Base-by-base conservation (phyloP, 2,329 filamentous ascomycete genomes). In the Lachnellula arida region DNA sequence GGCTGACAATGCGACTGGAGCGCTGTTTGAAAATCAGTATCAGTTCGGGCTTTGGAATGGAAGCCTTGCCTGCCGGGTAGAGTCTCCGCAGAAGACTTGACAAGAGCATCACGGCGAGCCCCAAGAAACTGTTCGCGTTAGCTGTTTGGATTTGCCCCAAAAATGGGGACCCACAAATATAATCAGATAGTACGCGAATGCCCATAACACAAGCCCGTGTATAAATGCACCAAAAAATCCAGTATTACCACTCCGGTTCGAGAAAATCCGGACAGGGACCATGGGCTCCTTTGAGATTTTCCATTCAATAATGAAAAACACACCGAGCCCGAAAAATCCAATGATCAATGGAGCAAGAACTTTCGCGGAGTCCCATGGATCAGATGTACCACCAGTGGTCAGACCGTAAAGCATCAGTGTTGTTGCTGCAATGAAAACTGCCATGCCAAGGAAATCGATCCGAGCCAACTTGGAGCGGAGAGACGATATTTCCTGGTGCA, bases 391-490 rank as follows among this genome's bases (percentile, higher is more conserved):
- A 11, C 58, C 58, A 14, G 52, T 54, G 15, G 55, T 55, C 4
- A 57, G 11, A 5, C 58, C 58, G 32, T 50, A 47, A 5, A 55
- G 46, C 17, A 57, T 17, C 32, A 57, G 46, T 5, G 52, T 55
- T 12, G 44, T 53, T 9, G 53, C 35, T 6, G 72, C 76, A 17
- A 86, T 73, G 65, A 88, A 87, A 3, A 88, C 65, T 1, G 78
- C 59, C 3, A 79, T 77, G 1, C 86, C 86, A 19, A 81, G 52
- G 75, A 80, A 88, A 66, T 89, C 85, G 19, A 88, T 76, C 6
- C 76, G 74, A 19, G 69, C 69, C 3, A 84, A 69, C 34, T 58
- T 58, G 35, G 28, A 43, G n/a, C 49, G 25, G 35, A 60, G 40
- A 32, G 55, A 58, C 12, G 53, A 53, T 8, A 46, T 49, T 40